Percentiles rank a stretch among this genome's conserved stretches.
These are phyloP conservation scores for Eugenia klotzschiana DNA, from an alignment of 441 rosid species.

Conservation along the genomic window DNA sequence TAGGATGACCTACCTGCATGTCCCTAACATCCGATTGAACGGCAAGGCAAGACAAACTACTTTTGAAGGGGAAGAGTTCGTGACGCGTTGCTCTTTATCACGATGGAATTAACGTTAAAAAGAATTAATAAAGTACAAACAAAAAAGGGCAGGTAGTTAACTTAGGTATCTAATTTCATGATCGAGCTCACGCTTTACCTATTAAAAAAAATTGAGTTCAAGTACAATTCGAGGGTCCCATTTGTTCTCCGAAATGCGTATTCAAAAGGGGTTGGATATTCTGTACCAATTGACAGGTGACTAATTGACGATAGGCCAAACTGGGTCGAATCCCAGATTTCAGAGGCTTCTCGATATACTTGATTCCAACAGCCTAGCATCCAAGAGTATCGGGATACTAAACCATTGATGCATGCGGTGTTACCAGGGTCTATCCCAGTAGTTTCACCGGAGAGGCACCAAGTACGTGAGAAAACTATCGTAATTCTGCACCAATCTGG, in stretches of 20 bases:
- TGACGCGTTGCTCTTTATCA: background rate
- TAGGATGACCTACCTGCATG: background rate
- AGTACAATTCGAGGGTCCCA: background rate
- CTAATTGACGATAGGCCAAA: too few species aligned
- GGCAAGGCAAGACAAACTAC: background rate
- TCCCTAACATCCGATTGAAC: background rate
- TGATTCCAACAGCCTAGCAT: too few species aligned
- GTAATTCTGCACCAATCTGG: too few species aligned
- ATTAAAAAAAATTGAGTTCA: background rate
- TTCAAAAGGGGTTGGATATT: background rate
- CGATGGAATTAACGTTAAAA: background rate
- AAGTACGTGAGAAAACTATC: too few species aligned
- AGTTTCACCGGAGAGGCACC: too few species aligned
- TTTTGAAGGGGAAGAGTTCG: background rate
- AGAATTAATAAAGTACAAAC: background rate
- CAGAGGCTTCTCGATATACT: too few species aligned
- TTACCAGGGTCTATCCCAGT: too few species aligned
- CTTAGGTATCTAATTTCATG: too few species aligned
- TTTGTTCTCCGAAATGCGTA: background rate
- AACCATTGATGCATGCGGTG: too few species aligned
- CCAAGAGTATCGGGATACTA: too few species aligned
- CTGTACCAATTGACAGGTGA: too few species aligned
- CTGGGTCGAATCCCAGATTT: too few species aligned
- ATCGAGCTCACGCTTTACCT: background rate
- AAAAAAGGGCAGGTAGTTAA: background rate